Conservation (phyloP, 1,139 yeast genomes). For the Diutina sp. region DNA sequence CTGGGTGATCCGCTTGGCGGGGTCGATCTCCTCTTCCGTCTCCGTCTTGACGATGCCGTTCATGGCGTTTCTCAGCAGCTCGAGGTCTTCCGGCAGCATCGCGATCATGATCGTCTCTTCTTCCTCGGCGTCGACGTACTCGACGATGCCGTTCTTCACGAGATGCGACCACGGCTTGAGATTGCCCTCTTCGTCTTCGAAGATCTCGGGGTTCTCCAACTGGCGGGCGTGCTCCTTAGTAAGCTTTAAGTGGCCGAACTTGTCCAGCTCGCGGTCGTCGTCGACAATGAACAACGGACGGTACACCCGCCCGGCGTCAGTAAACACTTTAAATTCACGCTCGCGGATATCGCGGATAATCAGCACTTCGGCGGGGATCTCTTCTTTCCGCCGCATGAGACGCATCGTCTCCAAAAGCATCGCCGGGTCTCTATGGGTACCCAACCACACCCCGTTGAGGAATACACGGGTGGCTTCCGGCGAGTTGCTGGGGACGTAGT, state of each 20-base stretch:
- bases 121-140: slow-evolving; percentile 94
- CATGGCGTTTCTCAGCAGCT: slow-evolving; percentile 42
- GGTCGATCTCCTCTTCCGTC: slow-evolving; percentile 44
- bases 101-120: slow-evolving; percentile 98
- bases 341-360: slow-evolving; percentile 95
- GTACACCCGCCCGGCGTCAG: slow-evolving; percentile 98
- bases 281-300: slow-evolving; percentile 88
- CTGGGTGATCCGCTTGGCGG: slow-evolving; percentile 82
- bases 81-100: slow-evolving; percentile 95
- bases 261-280: slow-evolving; percentile 66
- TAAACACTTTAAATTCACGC: slow-evolving; percentile 86
- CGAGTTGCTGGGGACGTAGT: slow-evolving; percentile 84
- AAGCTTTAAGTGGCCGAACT: slow-evolving; percentile 69
- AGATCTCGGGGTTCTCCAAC: slow-evolving; percentile 51
- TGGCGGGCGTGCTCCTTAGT: slow-evolving; percentile 74
- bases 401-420: slow-evolving; percentile 84
- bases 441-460: slow-evolving; percentile 99
- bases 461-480: slow-evolving; percentile 91
- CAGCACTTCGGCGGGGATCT: slow-evolving; percentile 91
- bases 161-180: slow-evolving; percentile 77
- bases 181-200: slow-evolving; percentile 35
- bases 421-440: slow-evolving; percentile 95
- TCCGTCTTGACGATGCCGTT: slow-evolving; percentile 36
- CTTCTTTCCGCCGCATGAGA: slow-evolving; percentile 88
- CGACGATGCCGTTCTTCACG: slow-evolving; percentile 77